A percentile compares a stretch with the other conserved stretches of the same genome.
Evolutionary conservation across 805 yeast species (phyloP).

Genomic region (Kluyveromyces dobzhanskii): DNA sequence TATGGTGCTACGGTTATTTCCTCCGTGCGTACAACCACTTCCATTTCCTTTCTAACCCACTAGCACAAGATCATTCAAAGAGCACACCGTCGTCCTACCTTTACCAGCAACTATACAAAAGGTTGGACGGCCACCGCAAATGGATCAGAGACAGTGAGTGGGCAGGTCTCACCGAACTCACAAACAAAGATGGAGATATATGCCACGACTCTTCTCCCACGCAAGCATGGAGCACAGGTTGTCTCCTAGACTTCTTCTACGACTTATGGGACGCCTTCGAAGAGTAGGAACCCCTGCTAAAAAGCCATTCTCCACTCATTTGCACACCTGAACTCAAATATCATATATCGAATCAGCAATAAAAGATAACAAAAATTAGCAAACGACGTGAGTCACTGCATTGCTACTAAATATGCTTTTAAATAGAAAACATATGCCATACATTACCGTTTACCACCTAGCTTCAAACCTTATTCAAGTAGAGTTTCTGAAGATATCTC

Average conservation of each 20-base stretch:
- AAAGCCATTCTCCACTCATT: no score
- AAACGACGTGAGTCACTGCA: no score
- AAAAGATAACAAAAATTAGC: no score
- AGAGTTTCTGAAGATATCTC: no score
- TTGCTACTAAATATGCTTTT: no score
- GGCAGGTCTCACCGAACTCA: constrained; percentile 91
- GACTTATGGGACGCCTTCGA: constrained; percentile 42
- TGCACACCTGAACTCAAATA: no score
- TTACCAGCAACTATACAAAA: constrained; percentile 48
- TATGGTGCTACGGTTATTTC: constrained; percentile 85
- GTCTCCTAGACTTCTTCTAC: constrained; percentile 69
- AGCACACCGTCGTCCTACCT: constrained; percentile 41
- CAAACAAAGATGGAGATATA: constrained; percentile 75
- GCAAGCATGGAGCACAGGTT: constrained; percentile 93
- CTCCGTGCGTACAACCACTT: constrained; percentile 64
- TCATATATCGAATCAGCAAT: no score
- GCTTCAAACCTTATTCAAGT: not conserved
- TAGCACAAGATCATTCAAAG: constrained; percentile 26
- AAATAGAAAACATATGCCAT: no score
- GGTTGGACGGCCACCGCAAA: constrained; percentile 54
- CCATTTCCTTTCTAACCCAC: constrained; percentile 34
- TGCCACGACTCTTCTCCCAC: constrained; percentile 90
- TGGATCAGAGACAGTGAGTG: constrained; percentile 76
- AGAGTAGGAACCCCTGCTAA: not conserved
- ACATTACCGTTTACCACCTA: no score